Base-by-base conservation (phyloP, 2,329 filamentous ascomycete species). In the Cladophialophora psammophila region DNA sequence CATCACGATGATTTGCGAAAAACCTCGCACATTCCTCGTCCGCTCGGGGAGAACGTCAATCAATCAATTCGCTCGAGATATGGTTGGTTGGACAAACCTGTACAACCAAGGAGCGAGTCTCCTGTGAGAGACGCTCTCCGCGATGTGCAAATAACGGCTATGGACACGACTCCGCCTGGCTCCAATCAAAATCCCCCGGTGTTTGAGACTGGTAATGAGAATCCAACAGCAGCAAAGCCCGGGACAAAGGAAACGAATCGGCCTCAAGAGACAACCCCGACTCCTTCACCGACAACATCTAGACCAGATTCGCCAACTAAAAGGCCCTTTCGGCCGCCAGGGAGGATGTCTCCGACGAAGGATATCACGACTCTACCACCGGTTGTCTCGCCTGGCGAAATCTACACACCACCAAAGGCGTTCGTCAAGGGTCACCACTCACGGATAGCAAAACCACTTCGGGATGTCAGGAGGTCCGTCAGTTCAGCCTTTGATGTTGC, bases 231-330 rank as follows among this genome's bases (percentile, higher is more conserved):
- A 3, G 54, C 31, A 42, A 68, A 60, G 52, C 13, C 54, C n/a
- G 53, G 61, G 26, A 38, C 60, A 50, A 68, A 65, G 40, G 60
- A 61, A 32, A 72, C 66, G 60, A 68, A 66, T 3, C 66, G 60
- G 71, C 74, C 79, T 4, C 86, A 93, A 2, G 87, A 88, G 55
- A 82, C 97, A 35, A 91, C 93, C 0, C 88, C 91, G 0, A 95
- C 93, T 0, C 93, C 94, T 4, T 87, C 87, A 0, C 71, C 69
- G 13, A 60, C 61, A 34, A 53, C 57, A 6, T 12, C 45, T 36
- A 66, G 65, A 32, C 50, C 71, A 31, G 64, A 63, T 20, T 72
- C 71, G 36, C 71, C 71, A 38, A 40, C 53, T 5, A 73, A 69
- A 58, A 56, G 45, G 58, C 65, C 65, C 1, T 72, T 71, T 56